Evolutionary conservation across 768 basidiomycete species (phyloP), one percentile per base, ranked within the genome.

Genomic region (Pleurotus tuoliensis): DNA sequence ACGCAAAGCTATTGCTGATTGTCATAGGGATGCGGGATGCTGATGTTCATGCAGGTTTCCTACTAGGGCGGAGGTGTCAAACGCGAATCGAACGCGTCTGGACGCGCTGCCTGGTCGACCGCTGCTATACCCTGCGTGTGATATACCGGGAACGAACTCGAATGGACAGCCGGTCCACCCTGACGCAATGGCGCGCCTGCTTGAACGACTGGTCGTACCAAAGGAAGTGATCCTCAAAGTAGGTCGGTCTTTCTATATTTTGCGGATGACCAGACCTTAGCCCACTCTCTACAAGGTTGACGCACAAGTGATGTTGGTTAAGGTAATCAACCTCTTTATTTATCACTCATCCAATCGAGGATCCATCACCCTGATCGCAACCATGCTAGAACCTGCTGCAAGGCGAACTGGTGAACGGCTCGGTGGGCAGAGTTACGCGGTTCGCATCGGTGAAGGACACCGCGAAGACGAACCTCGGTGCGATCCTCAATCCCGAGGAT

Each of bases 251-350:
- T 18, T 24, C 47, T 24, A 22, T 16, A n/a, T 37, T 5, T 47
- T 45, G 5, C 12, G 27, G 34, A 38, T 16, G 24, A 16, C 22
- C 5, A 9, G 25, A 55, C 18, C 12, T 16, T 15, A n/a, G 30
- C 11, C 30, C 45, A 43, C 24, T 43, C 53, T 57, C 41, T 11
- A 13, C 0, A 34, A 92, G 82, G 74, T 87, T 51, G 87, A 87
- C 11, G 90, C 92, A 3, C 94, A 96, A 66, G 94, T 96, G 3
- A 92, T 92, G 90, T 67, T 90, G 2, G 77, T 88, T 61, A 88
- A 88, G 76, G 87, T 83, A 57, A 6, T 47, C 47, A n/a, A 15
- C 16, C 47, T 25, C n/a, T 15, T 24, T 5, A 12, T 6, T 38
- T 8, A 5, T 25, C 24, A 34, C 30, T 11, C 30, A 8, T 34